These are phyloP conservation scores for Leccinum imitatum DNA, from an alignment of 768 basidiomycete species.

Conservation along the genomic window DNA sequence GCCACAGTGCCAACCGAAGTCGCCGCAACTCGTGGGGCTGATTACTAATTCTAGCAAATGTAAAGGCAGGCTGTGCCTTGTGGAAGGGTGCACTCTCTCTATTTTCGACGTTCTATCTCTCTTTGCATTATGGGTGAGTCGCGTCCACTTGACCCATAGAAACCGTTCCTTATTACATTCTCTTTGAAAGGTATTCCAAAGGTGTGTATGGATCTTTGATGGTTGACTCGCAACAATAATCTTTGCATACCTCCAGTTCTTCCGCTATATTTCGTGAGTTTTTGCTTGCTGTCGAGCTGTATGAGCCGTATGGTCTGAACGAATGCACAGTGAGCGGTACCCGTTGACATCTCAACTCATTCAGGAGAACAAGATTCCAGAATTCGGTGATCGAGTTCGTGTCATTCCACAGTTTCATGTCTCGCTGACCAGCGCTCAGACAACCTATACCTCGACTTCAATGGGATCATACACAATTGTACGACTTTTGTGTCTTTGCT, in stretches of 20 bases:
- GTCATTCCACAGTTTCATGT: neutral
- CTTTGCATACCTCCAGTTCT: constrained; percentile 59
- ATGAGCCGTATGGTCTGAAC: constrained; percentile 13
- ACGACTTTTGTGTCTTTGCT: neutral
- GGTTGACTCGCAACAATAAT: constrained; percentile 10
- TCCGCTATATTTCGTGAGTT: constrained; percentile 91
- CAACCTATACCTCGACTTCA: constrained; percentile 93
- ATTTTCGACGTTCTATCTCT: constrained; percentile 11
- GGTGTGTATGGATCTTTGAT: constrained; percentile 38
- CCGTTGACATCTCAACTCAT: constrained; percentile 97
- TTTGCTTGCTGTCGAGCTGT: too few species aligned
- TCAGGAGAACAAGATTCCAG: constrained; percentile 97
- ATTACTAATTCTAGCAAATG: constrained; percentile 7
- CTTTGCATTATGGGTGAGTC: constrained; percentile 24
- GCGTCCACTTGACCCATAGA: neutral
- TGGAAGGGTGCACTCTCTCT: neutral
- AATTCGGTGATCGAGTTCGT: constrained; percentile 68
- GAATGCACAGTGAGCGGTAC: constrained; percentile 77
- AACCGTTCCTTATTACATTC: constrained; percentile 3
- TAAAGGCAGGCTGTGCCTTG: constrained; percentile 13
- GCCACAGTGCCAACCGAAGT: too few species aligned
- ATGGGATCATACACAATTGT: constrained; percentile 90
- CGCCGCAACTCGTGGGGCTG: neutral
- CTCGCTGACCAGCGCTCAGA: constrained; percentile 43
- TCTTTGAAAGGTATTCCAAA: constrained; percentile 56